phyloP scores from a whole-genome alignment of 139 green algal genomes.

The Picochlorum sp. region DNA sequence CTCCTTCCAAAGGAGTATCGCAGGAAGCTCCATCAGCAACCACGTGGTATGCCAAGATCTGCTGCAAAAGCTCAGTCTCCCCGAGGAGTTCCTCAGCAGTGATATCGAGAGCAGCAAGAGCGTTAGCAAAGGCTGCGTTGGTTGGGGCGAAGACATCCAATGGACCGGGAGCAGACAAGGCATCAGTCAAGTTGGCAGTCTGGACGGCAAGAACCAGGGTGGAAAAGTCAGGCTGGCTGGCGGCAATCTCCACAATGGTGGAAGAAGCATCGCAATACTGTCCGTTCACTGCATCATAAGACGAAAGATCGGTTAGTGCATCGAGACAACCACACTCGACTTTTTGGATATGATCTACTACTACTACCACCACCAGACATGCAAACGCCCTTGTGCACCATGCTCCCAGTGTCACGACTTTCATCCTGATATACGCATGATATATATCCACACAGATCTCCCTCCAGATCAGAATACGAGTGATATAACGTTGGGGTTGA shows the following conservation, averaged over 20 bases:
- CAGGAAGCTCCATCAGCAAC: conserved; percentile 3
- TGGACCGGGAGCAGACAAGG: not conserved
- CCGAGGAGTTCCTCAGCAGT: conserved; percentile 36
- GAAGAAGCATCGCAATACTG: not conserved
- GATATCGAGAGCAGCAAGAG: conserved; percentile 9
- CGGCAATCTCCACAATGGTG: not conserved
- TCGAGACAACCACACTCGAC: no score
- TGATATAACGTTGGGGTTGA: no score
- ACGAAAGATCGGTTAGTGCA: no score
- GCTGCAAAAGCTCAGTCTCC: conserved; percentile 19
- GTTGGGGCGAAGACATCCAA: conserved; percentile 43
- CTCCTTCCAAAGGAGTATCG: conserved; percentile 1
- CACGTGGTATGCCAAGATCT: conserved; percentile 33
- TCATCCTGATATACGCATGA: no score
- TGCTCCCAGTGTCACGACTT: no score
- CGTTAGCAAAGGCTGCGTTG: conserved; percentile 31
- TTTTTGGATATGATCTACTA: no score
- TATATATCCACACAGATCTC: no score
- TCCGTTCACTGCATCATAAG: no score
- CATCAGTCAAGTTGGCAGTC: not conserved
- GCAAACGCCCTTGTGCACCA: no score
- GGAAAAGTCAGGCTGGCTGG: not conserved
- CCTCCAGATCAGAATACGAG: no score
- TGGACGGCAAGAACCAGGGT: conserved; percentile 2
- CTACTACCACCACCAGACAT: no score